These are phyloP conservation scores for Arxiozyma slooffiae DNA, from an alignment of 1,139 yeast genomes.

Conservation along the genomic window DNA sequence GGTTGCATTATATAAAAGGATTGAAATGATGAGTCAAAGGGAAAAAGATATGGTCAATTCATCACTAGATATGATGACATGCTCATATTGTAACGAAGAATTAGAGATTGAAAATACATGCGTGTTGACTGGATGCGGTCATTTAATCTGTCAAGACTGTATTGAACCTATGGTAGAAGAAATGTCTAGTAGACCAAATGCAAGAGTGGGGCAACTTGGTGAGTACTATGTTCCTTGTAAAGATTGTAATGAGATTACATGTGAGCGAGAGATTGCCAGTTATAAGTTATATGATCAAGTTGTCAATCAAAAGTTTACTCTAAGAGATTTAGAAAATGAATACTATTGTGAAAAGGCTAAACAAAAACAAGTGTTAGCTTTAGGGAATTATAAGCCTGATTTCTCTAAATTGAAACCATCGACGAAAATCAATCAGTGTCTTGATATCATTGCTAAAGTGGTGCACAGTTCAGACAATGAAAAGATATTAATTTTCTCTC, in stretches of 20 bases:
- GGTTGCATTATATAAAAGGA: slow-evolving; percentile 23
- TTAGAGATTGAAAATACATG: slow-evolving; percentile 40
- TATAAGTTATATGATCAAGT: slow-evolving; percentile 45
- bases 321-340: slow-evolving; percentile 28
- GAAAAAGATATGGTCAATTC: slow-evolving; percentile 27
- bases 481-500: slow-evolving; percentile 71
- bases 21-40: slow-evolving; percentile 20
- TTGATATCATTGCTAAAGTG: slow-evolving; percentile 40
- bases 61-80: slow-evolving; percentile 32
- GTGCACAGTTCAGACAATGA: slow-evolving; percentile 40
- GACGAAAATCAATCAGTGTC: slow-evolving; percentile 45
- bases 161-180: slow-evolving; percentile 41
- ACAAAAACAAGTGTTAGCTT: slow-evolving; percentile 25
- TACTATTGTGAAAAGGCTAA: slow-evolving; percentile 22
- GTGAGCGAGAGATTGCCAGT: slow-evolving; percentile 39
- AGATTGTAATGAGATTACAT: slow-evolving; percentile 38
- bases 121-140: slow-evolving; percentile 57
- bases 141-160: slow-evolving; percentile 56
- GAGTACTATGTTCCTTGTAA: slow-evolving; percentile 43
- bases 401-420: slow-evolving; percentile 35
- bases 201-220: slow-evolving; percentile 33
- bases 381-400: slow-evolving; percentile 28
- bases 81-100: slow-evolving; percentile 62
- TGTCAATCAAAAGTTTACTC: slow-evolving; percentile 28
- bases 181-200: slow-evolving; percentile 28